Base-by-base conservation (phyloP, 1,284 basidiomycete species). In the Takashimella tepidaria region DNA sequence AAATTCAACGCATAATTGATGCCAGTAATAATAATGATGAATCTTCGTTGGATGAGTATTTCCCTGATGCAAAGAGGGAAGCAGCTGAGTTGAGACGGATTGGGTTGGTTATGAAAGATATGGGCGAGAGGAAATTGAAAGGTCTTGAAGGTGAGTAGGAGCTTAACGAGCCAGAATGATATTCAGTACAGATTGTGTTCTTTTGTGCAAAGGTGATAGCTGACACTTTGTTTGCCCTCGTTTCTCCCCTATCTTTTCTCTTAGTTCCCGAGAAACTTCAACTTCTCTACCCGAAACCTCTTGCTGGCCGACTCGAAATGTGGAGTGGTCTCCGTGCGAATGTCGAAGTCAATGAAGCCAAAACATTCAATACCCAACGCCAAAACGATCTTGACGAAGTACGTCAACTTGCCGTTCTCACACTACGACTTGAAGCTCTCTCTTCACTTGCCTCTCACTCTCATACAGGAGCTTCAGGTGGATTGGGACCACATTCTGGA, bases 81-180 rank as follows among this genome's bases (percentile, higher is more conserved):
- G 62, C 75, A 23, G 67, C 72, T 24, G 75, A 77, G 51, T 67
- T 79, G 24, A 83, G 83, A 24, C 79, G 84, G 27, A 82, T 96
- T 64, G 87, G 87, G 2, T 80, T 82, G 26, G 82, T 93, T 53
- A 80, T 86, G 31, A 69, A 68, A 54, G 81, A 83, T 37, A 82
- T 96, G 23, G 96, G 96, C 21, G 92, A 97, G 73, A 82, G 87
- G 59, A 90, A 91, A 70, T 83, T 98, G 62, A 98, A 98, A 75
- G 95, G 95, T 13, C 80, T 98, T 37, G 92, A 97, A 75, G 74
- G 73, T 74, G 49, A 52, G 69, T 59, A 16, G 11, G 25, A 12
- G 12, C 21, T 41, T 23, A 10, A 42, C 26, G 45, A 31, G 41
- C 11, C 12, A n/a, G 21, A 16, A 13, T 11, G n/a, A n/a, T n/a